These are phyloP conservation scores for Trichoderma endophyticum DNA, from an alignment of 2,329 filamentous ascomycete species.

Conservation along the genomic window DNA sequence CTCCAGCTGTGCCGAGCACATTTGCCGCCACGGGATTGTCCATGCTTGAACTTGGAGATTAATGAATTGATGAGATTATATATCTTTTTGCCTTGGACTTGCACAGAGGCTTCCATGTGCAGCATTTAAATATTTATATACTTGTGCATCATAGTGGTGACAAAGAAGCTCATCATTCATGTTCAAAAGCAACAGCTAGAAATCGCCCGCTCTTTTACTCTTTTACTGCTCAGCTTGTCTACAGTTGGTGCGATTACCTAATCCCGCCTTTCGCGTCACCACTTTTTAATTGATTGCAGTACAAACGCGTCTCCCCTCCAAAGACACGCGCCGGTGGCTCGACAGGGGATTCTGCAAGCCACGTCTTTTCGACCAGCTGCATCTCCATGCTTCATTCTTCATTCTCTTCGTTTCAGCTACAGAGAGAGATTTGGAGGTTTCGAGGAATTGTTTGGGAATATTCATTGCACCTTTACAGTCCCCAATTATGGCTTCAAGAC, in stretches of 20 bases:
- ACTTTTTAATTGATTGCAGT: conserved; percentile 27
- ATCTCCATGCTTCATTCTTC: neutral
- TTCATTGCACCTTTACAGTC: neutral
- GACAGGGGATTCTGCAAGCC: neutral
- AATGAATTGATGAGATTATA: neutral
- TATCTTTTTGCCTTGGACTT: neutral
- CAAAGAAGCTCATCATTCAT: neutral
- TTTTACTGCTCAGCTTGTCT: too few species aligned
- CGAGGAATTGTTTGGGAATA: neutral
- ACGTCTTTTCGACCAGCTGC: neutral
- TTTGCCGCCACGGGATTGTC: conserved; percentile 55
- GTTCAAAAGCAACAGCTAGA: conserved; percentile 13
- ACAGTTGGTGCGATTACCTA: neutral
- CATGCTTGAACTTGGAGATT: conserved; percentile 36
- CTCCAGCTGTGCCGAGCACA: conserved; percentile 57
- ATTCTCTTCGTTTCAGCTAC: neutral
- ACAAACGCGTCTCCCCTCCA: conserved; percentile 30
- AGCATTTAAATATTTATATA: neutral
- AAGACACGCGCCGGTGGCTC: conserved; percentile 22
- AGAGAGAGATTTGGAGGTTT: neutral
- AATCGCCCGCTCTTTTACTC: neutral
- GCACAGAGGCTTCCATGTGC: too few species aligned
- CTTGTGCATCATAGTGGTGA: neutral
- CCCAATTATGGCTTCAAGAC: conserved; percentile 63
- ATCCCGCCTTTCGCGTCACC: conserved; percentile 24